Evolutionary conservation across 306 rosid genomes (phyloP), one percentile per base, ranked within the genome.

Genomic region (Rosa persica): DNA sequence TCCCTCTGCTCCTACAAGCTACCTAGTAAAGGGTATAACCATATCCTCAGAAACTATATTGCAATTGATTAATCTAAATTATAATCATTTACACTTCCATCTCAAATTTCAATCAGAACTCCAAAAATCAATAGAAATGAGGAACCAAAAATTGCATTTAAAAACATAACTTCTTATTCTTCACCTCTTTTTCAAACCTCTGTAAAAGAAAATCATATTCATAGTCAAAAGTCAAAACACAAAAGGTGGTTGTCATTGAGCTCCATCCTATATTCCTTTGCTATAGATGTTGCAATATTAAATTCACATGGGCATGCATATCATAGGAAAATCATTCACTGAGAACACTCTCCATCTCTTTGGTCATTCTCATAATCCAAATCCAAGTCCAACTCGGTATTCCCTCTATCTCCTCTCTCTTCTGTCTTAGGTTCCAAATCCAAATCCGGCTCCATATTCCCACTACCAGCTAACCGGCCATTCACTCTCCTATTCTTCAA

Each of bases 401-500:
- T 54, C 34, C 9, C 76, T 39, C 73, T 47, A 79, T 82, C 78
- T 83, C 86, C 67, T 19, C 69, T 78, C 65, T 78, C 79, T 72
- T 89, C 88, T 80, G 67, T 84, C 17, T 70, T 77, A 76, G 75
- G 34, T 83, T 80, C 87, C 78, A 86, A 86, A 81, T 86, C 86
- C 62, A 79, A 75, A 64, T 81, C 86, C 75, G 52, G 55, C 23
- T 76, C 70, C 73, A 67, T 39, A 58, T 62, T 66, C 74, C 55
- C 71, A 34, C 15, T 65, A 65, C 71, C 39, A 78, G 74, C 80
- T 76, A 82, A 74, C 46, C 78, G 83, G 80, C 79, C 86, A 55
- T 79, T 78, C 71, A 83, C 62, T 84, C 96, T 92, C 83, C 87
- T 86, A 34, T 76, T 83, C 86, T 82, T 89, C 67, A 90, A 86